Conservation (phyloP, 1,139 yeast genomes). For the Arxiozyma slooffiae region DNA sequence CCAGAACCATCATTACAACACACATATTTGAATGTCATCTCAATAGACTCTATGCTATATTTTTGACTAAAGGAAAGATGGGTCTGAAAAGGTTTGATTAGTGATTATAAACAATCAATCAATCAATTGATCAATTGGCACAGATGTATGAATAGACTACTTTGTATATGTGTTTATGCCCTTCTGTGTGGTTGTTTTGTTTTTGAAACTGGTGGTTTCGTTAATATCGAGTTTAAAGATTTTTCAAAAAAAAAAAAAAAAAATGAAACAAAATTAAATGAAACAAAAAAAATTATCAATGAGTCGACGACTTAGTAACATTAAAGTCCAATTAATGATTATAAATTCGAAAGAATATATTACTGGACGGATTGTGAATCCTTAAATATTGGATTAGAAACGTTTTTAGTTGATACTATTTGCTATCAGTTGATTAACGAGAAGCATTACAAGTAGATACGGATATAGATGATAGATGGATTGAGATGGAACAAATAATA, state of each 20-base stretch:
- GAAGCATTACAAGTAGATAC: background rate
- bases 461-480: no score
- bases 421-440: no score
- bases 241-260: background rate
- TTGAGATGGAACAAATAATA: slow-evolving; percentile 29
- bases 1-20: slow-evolving; percentile 28
- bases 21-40: slow-evolving; percentile 26
- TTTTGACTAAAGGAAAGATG: no score
- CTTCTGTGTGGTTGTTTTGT: background rate
- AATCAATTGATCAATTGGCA: background rate
- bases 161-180: background rate
- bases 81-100: no score
- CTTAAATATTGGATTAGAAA: background rate
- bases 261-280: background rate
- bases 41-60: no score
- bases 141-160: background rate
- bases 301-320: background rate
- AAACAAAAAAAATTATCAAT: no score
- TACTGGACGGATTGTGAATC: background rate
- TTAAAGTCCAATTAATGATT: background rate
- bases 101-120: background rate
- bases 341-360: no score
- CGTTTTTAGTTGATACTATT: background rate
- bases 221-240: background rate
- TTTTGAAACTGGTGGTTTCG: background rate